A percentile compares a stretch with the other conserved stretches of the same genome.
Evolutionary conservation across 129 eudicot genomes (phyloP).

Genomic region (Flaveria linearis): DNA sequence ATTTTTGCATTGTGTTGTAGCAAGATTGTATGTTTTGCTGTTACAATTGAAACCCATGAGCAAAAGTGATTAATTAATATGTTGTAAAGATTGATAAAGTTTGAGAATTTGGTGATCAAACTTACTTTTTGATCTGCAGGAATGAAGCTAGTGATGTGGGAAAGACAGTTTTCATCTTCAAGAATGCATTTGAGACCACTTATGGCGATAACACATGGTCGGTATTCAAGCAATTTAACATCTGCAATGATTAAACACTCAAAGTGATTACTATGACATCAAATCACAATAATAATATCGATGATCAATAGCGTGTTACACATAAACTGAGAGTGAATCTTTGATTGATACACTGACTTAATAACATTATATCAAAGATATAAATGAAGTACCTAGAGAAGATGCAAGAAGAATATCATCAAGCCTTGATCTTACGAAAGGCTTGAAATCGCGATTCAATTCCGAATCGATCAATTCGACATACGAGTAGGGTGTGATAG

Average conservation of each 20-base stretch:
- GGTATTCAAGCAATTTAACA: slow-evolving; percentile 39
- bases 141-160: slow-evolving; percentile 40
- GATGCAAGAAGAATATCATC: slow-evolving; percentile 43
- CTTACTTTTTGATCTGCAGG: slow-evolving; percentile 50
- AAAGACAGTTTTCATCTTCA: slow-evolving; percentile 32
- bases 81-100: neutral
- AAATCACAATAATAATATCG: neutral
- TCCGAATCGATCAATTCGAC: slow-evolving; percentile 42
- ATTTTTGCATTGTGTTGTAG: slow-evolving; percentile 29
- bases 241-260: slow-evolving; percentile 34
- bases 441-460: slow-evolving; percentile 26
- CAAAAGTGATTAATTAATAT: neutral
- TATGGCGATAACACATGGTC: slow-evolving; percentile 52
- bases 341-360: neutral
- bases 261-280: neutral
- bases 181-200: slow-evolving; percentile 43
- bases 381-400: slow-evolving; percentile 43
- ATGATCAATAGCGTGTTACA: neutral
- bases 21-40: slow-evolving; percentile 53
- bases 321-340: neutral
- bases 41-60: neutral
- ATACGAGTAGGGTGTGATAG: slow-evolving; percentile 52
- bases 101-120: neutral
- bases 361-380: neutral
- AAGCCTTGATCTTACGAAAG: slow-evolving; percentile 22